Base-by-base conservation (phyloP, 345 rosid genomes). In the Citropsis articulata region DNA sequence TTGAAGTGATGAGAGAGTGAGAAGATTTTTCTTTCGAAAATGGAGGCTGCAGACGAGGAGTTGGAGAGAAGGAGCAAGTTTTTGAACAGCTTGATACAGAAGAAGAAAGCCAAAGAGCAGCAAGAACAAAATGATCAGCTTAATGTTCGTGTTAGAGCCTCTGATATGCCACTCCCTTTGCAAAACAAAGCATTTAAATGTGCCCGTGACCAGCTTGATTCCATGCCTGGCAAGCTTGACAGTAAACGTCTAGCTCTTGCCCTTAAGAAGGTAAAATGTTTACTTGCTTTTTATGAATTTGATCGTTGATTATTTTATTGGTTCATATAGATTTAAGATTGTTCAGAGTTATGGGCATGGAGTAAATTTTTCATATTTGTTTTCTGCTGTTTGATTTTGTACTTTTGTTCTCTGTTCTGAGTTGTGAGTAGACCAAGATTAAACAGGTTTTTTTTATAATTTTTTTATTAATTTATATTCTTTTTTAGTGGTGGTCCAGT, bases 41-140 rank as follows among this genome's bases (percentile, higher is more conserved):
- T 91, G 98, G 98, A 92, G 25, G 92, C 91, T 62, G 97, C 95
- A 35, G 97, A 91, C 83, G 99, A 96, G 78, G 99, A 96, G 78
- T 78, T 96, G 65, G 98, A 94, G 94, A 88, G 98, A 80, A 78
- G 98, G 76, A 96, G 97, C 91, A 90, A 87, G 89, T 94, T 90
- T 85, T 80, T 96, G 85, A 94, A 28, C 87, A 86, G 97, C 77
- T 85, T 96, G 83, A 96, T 96, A 82, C 95, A 92, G 90, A 94
- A 89, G 87, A 94, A 94, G 91, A 94, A 91, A 80, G 95, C 92
- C 0, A 83, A 79, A 62, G 94, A 91, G 69, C 89, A 90, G 72
- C 87, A 91, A 25, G 86, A 90, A 18, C 90, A 89, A 73, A 82
- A 75, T 77, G 91, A 83, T 25, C 79, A 38, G 75, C 87, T 89